phyloP scores from a whole-genome alignment of 2,329 filamentous ascomycete genomes.

The Geosmithia putterillii region DNA sequence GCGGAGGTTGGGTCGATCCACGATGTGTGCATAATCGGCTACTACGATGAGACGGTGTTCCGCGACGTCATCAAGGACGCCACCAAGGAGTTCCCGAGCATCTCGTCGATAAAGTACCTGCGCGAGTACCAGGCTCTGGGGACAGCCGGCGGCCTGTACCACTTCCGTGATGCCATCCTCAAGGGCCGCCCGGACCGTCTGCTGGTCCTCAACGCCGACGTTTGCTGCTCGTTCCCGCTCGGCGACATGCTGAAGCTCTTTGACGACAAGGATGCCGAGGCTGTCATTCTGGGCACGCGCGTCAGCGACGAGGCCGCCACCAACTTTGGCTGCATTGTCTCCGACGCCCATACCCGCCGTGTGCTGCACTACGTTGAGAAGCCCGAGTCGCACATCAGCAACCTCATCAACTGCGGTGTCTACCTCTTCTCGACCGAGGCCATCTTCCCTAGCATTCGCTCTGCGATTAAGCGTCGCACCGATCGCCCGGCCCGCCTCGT shows the following conservation, averaged over 20 bases:
- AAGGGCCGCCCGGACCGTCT: conserved; percentile 91
- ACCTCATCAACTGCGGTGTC: conserved; percentile 98
- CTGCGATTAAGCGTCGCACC: conserved; percentile 87
- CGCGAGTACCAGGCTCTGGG: conserved; percentile 95
- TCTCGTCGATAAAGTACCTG: conserved; percentile 79
- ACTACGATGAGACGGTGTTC: conserved; percentile 96
- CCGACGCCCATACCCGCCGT: conserved; percentile 82
- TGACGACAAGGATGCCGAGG: conserved; percentile 90
- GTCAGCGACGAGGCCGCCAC: conserved; percentile 82
- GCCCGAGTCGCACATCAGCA: conserved; percentile 93
- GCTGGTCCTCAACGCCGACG: conserved; percentile 95
- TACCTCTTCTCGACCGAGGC: conserved; percentile 93
- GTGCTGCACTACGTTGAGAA: conserved; percentile 99
- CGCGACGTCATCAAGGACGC: conserved; percentile 96
- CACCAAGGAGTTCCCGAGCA: conserved; percentile 69
- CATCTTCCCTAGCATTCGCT: conserved; percentile 92
- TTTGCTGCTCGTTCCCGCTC: conserved; percentile 96
- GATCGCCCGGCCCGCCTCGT: conserved; percentile 73
- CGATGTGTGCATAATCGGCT: conserved; percentile 95
- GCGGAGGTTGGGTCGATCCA: conserved; percentile 84
- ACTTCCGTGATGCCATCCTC: conserved; percentile 97
- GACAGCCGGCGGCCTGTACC: conserved; percentile 92
- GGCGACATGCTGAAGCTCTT: conserved; percentile 92
- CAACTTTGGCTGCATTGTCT: conserved; percentile 98
- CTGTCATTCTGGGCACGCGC: conserved; percentile 86